These are phyloP conservation scores for Hirsutella thompsonii DNA, from an alignment of 2,329 filamentous ascomycete genomes.

Conservation along the genomic window DNA sequence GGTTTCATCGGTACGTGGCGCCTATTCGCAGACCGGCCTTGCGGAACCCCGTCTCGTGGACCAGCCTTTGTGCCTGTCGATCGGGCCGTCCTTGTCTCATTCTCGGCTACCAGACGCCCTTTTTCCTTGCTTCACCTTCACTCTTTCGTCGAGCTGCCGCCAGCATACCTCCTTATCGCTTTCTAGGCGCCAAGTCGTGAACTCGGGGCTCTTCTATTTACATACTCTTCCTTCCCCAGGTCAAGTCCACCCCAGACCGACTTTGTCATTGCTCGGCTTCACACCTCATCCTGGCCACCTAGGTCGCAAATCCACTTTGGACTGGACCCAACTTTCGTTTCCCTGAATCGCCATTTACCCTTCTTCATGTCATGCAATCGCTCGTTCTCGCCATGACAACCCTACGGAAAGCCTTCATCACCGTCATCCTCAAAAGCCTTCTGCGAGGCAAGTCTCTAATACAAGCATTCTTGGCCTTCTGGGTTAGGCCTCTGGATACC, in stretches of 20 bases:
- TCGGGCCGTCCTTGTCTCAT: conserved; percentile 5
- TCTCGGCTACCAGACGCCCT: background rate
- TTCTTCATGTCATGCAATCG: conserved; percentile 29
- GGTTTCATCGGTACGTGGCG: background rate
- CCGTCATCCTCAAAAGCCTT: conserved; percentile 43
- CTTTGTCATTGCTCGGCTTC: background rate
- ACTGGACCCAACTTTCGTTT: background rate
- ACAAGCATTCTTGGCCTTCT: conserved; percentile 42
- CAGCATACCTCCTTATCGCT: conserved; percentile 1
- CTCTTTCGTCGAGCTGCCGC: background rate
- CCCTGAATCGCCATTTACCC: background rate
- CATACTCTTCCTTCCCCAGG: background rate
- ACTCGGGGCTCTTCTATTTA: background rate
- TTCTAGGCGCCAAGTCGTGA: background rate
- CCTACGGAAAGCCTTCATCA: conserved; percentile 39
- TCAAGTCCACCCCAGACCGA: too few relatives aligned
- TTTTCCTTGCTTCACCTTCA: background rate
- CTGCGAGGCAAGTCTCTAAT: conserved; percentile 46
- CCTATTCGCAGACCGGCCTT: background rate
- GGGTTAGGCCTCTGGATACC: conserved; percentile 29
- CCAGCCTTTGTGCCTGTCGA: conserved; percentile 5
- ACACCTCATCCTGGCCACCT: background rate
- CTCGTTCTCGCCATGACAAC: conserved; percentile 45
- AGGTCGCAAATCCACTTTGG: background rate
- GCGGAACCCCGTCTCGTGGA: background rate